A percentile compares a stretch with the other conserved stretches of the same genome.
These are phyloP conservation scores for Hypomyces perniciosus DNA, from an alignment of 2,329 filamentous ascomycete species.

Conservation along the genomic window DNA sequence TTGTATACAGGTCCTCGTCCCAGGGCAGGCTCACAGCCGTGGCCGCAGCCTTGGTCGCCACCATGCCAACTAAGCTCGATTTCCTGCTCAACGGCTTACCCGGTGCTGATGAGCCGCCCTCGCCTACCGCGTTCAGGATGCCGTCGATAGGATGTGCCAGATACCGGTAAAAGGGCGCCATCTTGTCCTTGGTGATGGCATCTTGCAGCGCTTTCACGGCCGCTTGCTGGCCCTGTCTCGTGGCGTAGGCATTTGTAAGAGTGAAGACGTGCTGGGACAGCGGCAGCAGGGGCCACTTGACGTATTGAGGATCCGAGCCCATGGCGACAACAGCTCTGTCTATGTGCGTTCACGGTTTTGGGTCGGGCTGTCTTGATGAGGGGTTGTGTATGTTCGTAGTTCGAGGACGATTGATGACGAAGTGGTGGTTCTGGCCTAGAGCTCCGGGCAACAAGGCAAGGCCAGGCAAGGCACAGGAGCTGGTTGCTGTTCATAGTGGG, in stretches of 20 bases:
- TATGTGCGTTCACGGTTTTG: background rate
- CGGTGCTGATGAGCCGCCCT: constrained; percentile 46
- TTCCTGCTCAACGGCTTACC: constrained; percentile 60
- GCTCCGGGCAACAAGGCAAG: constrained; percentile 3
- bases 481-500: background rate
- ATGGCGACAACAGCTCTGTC: constrained; percentile 41
- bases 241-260: constrained; percentile 72
- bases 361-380: background rate
- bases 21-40: constrained; percentile 69
- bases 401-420: constrained; percentile 5
- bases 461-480: constrained; percentile 4
- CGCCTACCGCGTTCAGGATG: constrained; percentile 70
- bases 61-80: constrained; percentile 66
- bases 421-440: constrained; percentile 5
- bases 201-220: constrained; percentile 71
- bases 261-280: constrained; percentile 83
- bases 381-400: background rate
- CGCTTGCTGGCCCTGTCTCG: constrained; percentile 59
- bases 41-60: constrained; percentile 63
- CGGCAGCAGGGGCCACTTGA: constrained; percentile 75
- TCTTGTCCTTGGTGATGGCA: constrained; percentile 77
- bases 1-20: constrained; percentile 84
- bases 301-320: constrained; percentile 78
- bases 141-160: constrained; percentile 77
- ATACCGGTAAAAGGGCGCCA: constrained; percentile 82